Evolutionary conservation across 306 rosid species (phyloP).

Genomic region (Cicer arietinum): DNA sequence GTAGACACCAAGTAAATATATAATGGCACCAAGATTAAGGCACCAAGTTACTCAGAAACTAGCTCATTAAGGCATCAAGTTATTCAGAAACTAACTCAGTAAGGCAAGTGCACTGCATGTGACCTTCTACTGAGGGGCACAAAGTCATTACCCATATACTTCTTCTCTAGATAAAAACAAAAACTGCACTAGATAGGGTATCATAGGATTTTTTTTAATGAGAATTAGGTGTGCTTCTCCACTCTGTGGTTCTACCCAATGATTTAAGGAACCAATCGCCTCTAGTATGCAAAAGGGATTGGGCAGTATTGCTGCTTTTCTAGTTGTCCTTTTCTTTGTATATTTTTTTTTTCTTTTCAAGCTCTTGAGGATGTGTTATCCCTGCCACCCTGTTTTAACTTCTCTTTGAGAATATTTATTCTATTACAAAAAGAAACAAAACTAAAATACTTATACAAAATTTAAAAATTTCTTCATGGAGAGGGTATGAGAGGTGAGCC

Average conservation of each 20-base stretch:
- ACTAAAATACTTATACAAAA: background rate
- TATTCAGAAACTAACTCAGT: slow-evolving; percentile 28
- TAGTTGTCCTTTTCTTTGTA: background rate
- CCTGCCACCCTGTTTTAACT: background rate
- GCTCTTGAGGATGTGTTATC: slow-evolving; percentile 10
- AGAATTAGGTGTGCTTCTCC: slow-evolving; percentile 9
- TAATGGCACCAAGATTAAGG: background rate
- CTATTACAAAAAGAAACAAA: background rate
- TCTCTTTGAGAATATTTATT: slow-evolving; percentile 2
- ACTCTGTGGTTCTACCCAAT: background rate
- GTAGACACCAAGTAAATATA: background rate
- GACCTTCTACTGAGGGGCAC: slow-evolving; percentile 18
- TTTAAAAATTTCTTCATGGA: background rate
- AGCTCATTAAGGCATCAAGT: slow-evolving; percentile 27
- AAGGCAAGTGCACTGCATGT: background rate
- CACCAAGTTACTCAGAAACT: slow-evolving; percentile 11
- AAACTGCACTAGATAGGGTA: background rate
- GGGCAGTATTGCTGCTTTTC: background rate
- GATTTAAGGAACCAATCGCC: slow-evolving; percentile 16
- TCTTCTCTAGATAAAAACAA: too few relatives aligned
- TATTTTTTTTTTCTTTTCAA: background rate
- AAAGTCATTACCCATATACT: background rate
- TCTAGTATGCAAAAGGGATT: slow-evolving; percentile 32
- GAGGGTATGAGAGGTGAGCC: background rate
- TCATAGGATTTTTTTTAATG: background rate